phyloP scores from a whole-genome alignment of 108 stramenopile species.

The Skeletonema potamos region DNA sequence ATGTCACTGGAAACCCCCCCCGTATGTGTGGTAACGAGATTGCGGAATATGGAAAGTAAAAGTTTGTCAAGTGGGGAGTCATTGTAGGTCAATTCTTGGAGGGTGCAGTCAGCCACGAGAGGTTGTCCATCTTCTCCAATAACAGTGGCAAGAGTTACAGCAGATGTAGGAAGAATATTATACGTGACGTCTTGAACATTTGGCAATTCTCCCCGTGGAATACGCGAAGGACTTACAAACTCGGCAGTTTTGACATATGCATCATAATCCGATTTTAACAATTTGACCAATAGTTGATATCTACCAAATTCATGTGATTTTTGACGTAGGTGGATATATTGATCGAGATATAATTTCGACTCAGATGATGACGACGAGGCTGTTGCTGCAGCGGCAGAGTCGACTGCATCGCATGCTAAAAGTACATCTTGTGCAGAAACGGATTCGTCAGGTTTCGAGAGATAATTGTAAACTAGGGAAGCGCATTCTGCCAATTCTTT shows the following conservation, averaged over 20 bases:
- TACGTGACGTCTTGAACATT: constrained; percentile 79
- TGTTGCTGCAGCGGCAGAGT: constrained; percentile 19
- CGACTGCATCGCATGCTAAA: constrained; percentile 65
- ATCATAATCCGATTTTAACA: constrained; percentile 64
- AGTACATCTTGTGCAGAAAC: constrained; percentile 60
- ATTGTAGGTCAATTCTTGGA: constrained; percentile 59
- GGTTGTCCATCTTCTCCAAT: constrained; percentile 29
- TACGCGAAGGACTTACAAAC: constrained; percentile 77
- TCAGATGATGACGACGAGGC: too few relatives aligned
- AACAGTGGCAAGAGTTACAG: neutral
- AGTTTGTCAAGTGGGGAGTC: constrained; percentile 64
- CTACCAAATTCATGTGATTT: constrained; percentile 61
- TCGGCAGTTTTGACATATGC: constrained; percentile 74
- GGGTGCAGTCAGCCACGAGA: constrained; percentile 71
- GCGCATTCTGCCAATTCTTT: constrained; percentile 20
- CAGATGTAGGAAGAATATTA: neutral
- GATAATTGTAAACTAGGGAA: constrained; percentile 16
- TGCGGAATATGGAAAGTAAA: constrained; percentile 69
- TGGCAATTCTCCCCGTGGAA: constrained; percentile 59
- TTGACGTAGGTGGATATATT: constrained; percentile 34
- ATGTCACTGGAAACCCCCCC: constrained; percentile 52
- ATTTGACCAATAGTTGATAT: constrained; percentile 62
- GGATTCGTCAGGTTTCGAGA: constrained; percentile 14
- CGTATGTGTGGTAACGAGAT: constrained; percentile 67
- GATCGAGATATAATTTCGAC: constrained; percentile 14